Evolutionary conservation across 768 basidiomycete genomes (phyloP).

Genomic region (Floccularia luteovirens): DNA sequence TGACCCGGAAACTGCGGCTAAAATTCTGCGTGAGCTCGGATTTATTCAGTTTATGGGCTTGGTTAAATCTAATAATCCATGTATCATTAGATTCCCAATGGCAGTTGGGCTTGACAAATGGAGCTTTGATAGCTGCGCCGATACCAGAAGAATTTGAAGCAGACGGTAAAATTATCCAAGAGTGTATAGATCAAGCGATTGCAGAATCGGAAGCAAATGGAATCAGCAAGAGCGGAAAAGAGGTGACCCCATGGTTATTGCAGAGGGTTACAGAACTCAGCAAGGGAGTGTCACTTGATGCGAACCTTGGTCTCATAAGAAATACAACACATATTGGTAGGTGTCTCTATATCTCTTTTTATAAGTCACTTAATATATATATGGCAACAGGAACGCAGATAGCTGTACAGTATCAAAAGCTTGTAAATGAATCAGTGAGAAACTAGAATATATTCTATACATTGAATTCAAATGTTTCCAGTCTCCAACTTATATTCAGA

Average conservation of each 20-base stretch:
- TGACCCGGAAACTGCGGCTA: slow-evolving; percentile 60
- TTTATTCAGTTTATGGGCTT: background rate
- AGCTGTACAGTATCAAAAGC: slow-evolving; percentile 63
- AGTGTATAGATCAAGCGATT: slow-evolving; percentile 78
- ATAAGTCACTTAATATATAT: slow-evolving; percentile 1
- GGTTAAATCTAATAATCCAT: background rate
- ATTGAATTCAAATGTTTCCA: background rate
- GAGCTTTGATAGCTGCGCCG: slow-evolving; percentile 81
- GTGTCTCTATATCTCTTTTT: slow-evolving; percentile 9
- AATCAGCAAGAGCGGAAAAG: slow-evolving; percentile 74
- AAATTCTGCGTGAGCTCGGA: slow-evolving; percentile 54
- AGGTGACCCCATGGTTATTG: slow-evolving; percentile 93
- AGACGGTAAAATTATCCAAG: slow-evolving; percentile 62
- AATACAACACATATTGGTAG: slow-evolving; percentile 83
- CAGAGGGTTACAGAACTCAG: slow-evolving; percentile 78
- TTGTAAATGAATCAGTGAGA: slow-evolving; percentile 31
- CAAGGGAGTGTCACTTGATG: slow-evolving; percentile 58
- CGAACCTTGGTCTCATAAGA: slow-evolving; percentile 83
- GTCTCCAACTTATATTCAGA: background rate
- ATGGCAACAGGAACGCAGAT: slow-evolving; percentile 58
- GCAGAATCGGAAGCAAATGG: slow-evolving; percentile 77
- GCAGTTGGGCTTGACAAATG: slow-evolving; percentile 67
- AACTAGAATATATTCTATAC: background rate
- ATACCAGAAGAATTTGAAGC: slow-evolving; percentile 74
- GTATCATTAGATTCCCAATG: slow-evolving; percentile 50